Evolutionary conservation across 2,329 filamentous ascomycete genomes (phyloP), one percentile per base, ranked within the genome.

Genomic region (Neurospora crassa): DNA sequence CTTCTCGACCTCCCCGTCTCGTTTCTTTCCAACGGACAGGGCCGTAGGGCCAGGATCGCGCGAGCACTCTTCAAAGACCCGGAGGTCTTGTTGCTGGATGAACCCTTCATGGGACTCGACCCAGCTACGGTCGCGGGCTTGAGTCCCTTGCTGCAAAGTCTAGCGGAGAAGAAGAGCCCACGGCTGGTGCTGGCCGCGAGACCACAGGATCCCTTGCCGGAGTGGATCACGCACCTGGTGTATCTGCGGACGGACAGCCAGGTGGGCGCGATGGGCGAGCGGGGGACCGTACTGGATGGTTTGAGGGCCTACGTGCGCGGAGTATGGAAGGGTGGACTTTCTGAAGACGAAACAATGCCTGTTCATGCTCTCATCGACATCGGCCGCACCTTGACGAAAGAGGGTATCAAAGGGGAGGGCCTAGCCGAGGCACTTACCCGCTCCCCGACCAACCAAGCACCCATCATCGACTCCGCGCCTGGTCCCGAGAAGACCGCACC

Each of bases 31-130:
- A 97, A 98, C 80, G 96, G 96, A 0, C 96, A 99, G 81, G 95
- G 92, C 7, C 86, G 95, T 74, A 85, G 96, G 70, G 92, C 95
- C 8, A 89, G 93, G 73, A 97, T 99, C 75, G 96, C 94, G 1
- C 92, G 93, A 76, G 94, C 94, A 0, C 82, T 99, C 69, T 84
- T 98, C 72, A 89, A 85, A 7, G 86, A 87, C 69, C 96, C 96
- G 0, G 92, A 96, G 79, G 86, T 97, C 12, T 79, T 99, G 73
- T 84, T 98, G 69, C 84, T 97, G 2, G 96, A 99, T 81, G 95
- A 97, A 76, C 95, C 96, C 1, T 97, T 97, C 78, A 97, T 97
- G 92, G 95, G 96, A 0, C 84, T 99, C 18, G 96, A 98, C 80
- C 96, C 95, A 16, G 90, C 90, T 6, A 96, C 94, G 0, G 87